Evolutionary conservation across 345 rosid genomes (phyloP).

Genomic region (Lepidium sativum): DNA sequence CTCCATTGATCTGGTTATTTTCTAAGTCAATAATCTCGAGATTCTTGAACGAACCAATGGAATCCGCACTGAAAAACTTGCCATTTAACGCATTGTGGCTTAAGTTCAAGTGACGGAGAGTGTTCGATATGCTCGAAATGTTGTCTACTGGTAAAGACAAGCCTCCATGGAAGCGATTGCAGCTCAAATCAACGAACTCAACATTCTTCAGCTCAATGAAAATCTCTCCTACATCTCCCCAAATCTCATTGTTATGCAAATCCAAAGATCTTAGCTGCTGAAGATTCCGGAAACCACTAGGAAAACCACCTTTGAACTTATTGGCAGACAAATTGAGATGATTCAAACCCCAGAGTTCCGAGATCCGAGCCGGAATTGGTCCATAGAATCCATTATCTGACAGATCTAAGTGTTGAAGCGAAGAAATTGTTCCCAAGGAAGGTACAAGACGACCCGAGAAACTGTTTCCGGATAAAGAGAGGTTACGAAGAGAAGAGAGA

Average conservation of each 20-base stretch:
- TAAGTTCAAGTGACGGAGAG: constrained; percentile 51
- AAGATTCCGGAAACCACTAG: constrained; percentile 50
- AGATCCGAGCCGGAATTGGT: constrained; percentile 81
- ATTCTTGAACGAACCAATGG: constrained; percentile 52
- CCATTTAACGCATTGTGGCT: constrained; percentile 58
- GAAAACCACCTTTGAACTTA: constrained; percentile 64
- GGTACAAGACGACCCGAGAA: constrained; percentile 91
- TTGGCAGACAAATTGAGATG: constrained; percentile 64
- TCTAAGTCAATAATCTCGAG: constrained; percentile 65
- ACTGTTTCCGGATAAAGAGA: constrained; percentile 61
- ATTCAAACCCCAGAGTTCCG: constrained; percentile 58
- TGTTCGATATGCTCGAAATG: constrained; percentile 65
- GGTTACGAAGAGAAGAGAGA: constrained; percentile 49
- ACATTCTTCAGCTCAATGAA: constrained; percentile 55
- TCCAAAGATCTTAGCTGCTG: constrained; percentile 73
- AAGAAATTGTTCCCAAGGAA: constrained; percentile 48
- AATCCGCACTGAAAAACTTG: constrained; percentile 40
- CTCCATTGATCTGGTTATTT: constrained; percentile 43
- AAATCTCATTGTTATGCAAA: constrained; percentile 48
- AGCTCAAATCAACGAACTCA: constrained; percentile 79
- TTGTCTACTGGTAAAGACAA: constrained; percentile 36
- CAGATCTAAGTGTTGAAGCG: constrained; percentile 80
- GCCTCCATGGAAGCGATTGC: constrained; percentile 53
- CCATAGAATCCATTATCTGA: constrained; percentile 66
- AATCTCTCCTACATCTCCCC: constrained; percentile 52